These are phyloP conservation scores for Apiospora sp. DNA, from an alignment of 2,329 filamentous ascomycete species.

Conservation along the genomic window DNA sequence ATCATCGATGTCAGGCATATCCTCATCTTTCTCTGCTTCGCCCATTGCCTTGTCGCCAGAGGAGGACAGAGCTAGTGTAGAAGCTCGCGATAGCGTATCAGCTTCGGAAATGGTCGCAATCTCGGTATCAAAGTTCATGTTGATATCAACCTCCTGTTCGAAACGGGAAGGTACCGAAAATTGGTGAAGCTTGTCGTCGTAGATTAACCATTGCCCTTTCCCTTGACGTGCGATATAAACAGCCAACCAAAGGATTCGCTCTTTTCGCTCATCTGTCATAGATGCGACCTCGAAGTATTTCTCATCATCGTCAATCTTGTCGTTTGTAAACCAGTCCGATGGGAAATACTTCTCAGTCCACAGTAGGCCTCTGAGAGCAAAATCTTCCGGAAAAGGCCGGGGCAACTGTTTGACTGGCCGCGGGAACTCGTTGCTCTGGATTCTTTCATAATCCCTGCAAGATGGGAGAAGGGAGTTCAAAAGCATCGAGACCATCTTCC, in stretches of 20 bases:
- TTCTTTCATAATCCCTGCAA: conserved; percentile 41
- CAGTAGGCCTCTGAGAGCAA: conserved; percentile 68
- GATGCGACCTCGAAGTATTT: conserved; percentile 68
- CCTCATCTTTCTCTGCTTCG: conserved; percentile 10
- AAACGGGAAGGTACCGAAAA: conserved; percentile 52
- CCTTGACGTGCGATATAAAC: conserved; percentile 52
- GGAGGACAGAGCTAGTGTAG: not conserved
- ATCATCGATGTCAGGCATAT: conserved; percentile 9
- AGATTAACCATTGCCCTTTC: conserved; percentile 55
- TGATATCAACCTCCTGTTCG: conserved; percentile 45
- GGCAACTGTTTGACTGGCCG: conserved; percentile 51
- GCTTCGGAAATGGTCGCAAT: not conserved
- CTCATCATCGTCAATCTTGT: conserved; percentile 72
- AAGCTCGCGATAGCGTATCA: not conserved
- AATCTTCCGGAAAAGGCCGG: conserved; percentile 74
- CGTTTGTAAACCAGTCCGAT: conserved; percentile 62
- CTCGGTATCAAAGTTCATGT: conserved; percentile 13
- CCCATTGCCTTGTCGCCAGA: not conserved
- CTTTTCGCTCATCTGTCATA: conserved; percentile 63
- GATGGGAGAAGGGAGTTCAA: conserved; percentile 48
- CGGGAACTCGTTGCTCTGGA: conserved; percentile 56
- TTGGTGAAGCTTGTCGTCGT: conserved; percentile 45
- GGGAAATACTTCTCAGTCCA: conserved; percentile 68
- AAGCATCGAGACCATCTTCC: conserved; percentile 56
- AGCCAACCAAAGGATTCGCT: conserved; percentile 67